Evolutionary conservation across 306 rosid species (phyloP).

Genomic region (Glycine latifolia): DNA sequence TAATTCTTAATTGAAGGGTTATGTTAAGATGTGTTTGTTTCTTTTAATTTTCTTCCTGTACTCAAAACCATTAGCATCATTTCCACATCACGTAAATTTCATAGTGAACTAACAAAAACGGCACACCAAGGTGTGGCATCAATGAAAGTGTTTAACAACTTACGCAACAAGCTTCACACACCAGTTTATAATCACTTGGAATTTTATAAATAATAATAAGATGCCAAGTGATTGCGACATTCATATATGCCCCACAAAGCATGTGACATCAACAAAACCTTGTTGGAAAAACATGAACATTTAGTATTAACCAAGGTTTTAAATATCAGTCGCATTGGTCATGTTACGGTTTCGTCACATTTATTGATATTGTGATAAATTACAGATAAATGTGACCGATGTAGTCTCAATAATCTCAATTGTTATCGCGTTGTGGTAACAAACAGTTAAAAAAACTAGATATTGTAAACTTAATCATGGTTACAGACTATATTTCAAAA

Average conservation of each 20-base stretch:
- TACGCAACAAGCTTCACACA: slow-evolving; percentile 14
- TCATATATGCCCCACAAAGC: not conserved
- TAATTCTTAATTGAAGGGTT: slow-evolving; percentile 13
- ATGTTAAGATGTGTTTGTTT: slow-evolving; percentile 21
- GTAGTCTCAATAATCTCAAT: too few species aligned
- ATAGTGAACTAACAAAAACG: slow-evolving; percentile 32
- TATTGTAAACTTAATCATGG: too few species aligned
- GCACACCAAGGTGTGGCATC: slow-evolving; percentile 13
- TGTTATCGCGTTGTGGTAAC: too few species aligned
- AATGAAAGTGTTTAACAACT: slow-evolving; percentile 29
- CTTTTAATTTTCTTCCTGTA: not conserved
- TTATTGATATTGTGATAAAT: too few species aligned
- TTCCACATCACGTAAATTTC: slow-evolving; percentile 25
- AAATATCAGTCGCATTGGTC: too few species aligned
- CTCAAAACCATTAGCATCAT: slow-evolving; percentile 35
- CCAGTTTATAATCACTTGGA: not conserved
- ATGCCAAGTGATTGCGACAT: slow-evolving; percentile 10
- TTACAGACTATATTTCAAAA: too few species aligned
- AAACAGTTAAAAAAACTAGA: too few species aligned
- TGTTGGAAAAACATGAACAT: slow-evolving; percentile 6
- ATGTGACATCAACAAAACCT: not conserved
- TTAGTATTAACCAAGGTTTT: not conserved
- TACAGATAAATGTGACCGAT: too few species aligned
- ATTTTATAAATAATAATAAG: slow-evolving; percentile 12
- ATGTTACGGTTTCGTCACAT: too few species aligned